These are phyloP conservation scores for Begonia peltatifolia DNA, from an alignment of 306 rosid species.

Conservation along the genomic window DNA sequence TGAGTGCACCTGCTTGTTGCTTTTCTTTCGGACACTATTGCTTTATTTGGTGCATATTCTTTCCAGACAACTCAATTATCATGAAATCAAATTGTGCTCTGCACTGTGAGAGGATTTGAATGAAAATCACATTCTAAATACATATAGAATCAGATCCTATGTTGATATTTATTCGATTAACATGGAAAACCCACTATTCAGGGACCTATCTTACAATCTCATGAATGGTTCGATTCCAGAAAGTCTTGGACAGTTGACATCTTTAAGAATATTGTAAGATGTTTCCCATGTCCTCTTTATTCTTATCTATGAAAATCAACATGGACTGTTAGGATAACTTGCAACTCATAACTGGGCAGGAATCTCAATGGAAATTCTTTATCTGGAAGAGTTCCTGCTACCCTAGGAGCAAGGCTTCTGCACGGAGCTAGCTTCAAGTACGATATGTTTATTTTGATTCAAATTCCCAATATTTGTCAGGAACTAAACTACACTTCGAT, in stretches of 20 bases:
- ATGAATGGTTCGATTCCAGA: slow-evolving; percentile 92
- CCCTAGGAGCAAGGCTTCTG: slow-evolving; percentile 80
- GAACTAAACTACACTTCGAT: too few relatives aligned
- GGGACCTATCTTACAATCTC: slow-evolving; percentile 81
- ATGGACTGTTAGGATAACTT: too few relatives aligned
- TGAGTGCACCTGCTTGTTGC: slow-evolving; percentile 32
- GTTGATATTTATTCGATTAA: too few relatives aligned
- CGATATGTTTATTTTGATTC: slow-evolving; percentile 12
- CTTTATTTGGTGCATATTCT: too few relatives aligned
- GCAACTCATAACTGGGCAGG: slow-evolving; percentile 29
- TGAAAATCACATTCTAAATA: too few relatives aligned
- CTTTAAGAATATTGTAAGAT: slow-evolving; percentile 56
- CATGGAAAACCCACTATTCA: slow-evolving; percentile 12
- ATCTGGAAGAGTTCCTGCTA: slow-evolving; percentile 71
- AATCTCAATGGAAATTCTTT: slow-evolving; percentile 68
- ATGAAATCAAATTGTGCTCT: too few relatives aligned
- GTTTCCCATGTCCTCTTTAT: slow-evolving; percentile 7
- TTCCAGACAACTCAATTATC: too few relatives aligned
- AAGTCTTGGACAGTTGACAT: slow-evolving; percentile 70
- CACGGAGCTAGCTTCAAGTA: slow-evolving; percentile 99
- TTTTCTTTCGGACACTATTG: slow-evolving; percentile 10
- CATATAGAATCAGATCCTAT: too few relatives aligned
- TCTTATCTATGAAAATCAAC: neutral
- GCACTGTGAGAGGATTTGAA: too few relatives aligned
- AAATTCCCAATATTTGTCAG: too few relatives aligned